A percentile compares a stretch with the other conserved stretches of the same genome.
Evolutionary conservation across 1,139 yeast genomes (phyloP).

Genomic region (Blastobotrys proliferans): DNA sequence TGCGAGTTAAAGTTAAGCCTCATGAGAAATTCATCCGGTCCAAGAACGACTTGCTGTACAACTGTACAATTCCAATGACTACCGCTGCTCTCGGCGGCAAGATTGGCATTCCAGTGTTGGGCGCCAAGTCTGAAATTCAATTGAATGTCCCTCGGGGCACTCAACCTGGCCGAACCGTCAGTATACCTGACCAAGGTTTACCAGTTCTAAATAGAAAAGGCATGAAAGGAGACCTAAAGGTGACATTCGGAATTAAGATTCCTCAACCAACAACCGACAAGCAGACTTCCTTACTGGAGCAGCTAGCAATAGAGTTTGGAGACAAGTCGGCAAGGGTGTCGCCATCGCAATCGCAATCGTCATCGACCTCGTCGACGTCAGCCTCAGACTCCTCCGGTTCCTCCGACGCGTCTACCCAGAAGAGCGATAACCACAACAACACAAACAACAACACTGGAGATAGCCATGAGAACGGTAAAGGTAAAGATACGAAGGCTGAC

Average conservation of each 20-base stretch:
- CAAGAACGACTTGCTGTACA: slow-evolving; percentile 59
- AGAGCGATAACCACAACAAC: background rate
- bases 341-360: no score
- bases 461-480: slow-evolving; percentile 9
- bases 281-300: slow-evolving; percentile 88
- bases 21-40: slow-evolving; percentile 68
- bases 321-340: slow-evolving; percentile 67
- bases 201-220: slow-evolving; percentile 60
- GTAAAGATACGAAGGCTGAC: slow-evolving; percentile 15
- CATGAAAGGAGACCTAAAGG: slow-evolving; percentile 65
- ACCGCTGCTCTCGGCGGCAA: slow-evolving; percentile 97
- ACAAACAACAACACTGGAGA: slow-evolving; percentile 1
- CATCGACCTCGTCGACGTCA: background rate
- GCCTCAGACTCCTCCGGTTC: background rate
- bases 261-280: slow-evolving; percentile 77
- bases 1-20: slow-evolving; percentile 70
- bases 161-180: slow-evolving; percentile 67
- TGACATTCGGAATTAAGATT: slow-evolving; percentile 67
- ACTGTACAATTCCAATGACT: slow-evolving; percentile 77
- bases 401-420: no score
- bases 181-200: slow-evolving; percentile 84
- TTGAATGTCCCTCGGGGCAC: slow-evolving; percentile 85
- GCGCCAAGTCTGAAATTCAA: slow-evolving; percentile 41
- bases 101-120: slow-evolving; percentile 76
- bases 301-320: slow-evolving; percentile 84